phyloP scores from a whole-genome alignment of 2,329 filamentous ascomycete species.

The Pestalotiopsis sp. region DNA sequence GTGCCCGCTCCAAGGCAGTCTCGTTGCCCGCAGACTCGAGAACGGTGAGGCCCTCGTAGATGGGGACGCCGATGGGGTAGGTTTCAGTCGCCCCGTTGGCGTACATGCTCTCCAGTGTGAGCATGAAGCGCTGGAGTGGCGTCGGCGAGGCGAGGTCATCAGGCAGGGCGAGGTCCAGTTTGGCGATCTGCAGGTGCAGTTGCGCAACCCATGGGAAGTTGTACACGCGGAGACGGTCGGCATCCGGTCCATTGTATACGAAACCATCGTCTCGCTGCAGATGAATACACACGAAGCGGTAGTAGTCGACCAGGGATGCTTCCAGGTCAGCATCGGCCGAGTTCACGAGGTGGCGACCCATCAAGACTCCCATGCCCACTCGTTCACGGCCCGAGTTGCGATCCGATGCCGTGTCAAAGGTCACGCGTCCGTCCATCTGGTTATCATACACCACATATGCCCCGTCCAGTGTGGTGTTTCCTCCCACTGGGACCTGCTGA shows the following conservation, averaged over 20 bases:
- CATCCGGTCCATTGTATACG: not conserved
- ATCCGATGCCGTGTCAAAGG: not conserved
- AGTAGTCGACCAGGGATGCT: not conserved
- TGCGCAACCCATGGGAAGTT: not conserved
- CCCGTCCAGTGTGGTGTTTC: not conserved
- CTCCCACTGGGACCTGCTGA: not conserved
- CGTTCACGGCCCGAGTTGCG: not conserved
- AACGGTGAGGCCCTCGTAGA: not conserved
- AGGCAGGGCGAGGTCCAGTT: not conserved
- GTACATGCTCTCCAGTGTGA: not conserved
- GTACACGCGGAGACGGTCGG: not conserved
- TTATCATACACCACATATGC: not conserved
- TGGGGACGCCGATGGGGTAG: not conserved
- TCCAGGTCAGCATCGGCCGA: not conserved
- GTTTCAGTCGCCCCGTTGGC: not conserved
- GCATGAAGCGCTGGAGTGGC: not conserved
- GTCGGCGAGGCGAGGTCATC: not conserved
- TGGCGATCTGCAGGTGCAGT: not conserved
- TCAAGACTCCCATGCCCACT: not conserved
- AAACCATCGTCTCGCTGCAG: not conserved
- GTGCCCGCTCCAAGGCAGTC: not conserved
- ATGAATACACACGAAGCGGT: not conserved
- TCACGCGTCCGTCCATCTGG: not conserved
- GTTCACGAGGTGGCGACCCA: not conserved
- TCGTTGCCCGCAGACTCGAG: not conserved